phyloP scores from a whole-genome alignment of 2,329 filamentous ascomycete species.

The Fusarium sp. region DNA sequence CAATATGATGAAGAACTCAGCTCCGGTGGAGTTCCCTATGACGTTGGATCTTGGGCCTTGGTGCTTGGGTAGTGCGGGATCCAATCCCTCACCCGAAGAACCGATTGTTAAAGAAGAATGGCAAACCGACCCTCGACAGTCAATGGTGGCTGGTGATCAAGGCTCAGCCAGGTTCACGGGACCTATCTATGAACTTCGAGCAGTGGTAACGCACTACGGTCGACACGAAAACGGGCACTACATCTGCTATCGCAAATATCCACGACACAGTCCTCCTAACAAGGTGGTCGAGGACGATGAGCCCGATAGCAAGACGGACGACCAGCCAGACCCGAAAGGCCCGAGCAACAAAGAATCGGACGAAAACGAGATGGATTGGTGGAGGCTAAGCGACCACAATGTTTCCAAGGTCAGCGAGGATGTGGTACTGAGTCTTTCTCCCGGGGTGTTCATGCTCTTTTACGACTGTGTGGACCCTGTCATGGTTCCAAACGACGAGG shows the following conservation, averaged over 20 bases:
- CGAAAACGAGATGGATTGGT: conserved; percentile 75
- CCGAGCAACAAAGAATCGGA: conserved; percentile 30
- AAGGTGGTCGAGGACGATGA: conserved; percentile 25
- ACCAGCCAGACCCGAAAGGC: neutral
- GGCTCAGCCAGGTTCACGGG: conserved; percentile 66
- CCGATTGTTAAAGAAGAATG: conserved; percentile 70
- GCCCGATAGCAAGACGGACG: conserved; percentile 27
- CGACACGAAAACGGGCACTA: conserved; percentile 97
- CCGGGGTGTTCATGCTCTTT: conserved; percentile 95
- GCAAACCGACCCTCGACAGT: conserved; percentile 75
- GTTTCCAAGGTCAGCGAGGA: conserved; percentile 81
- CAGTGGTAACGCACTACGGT: conserved; percentile 90
- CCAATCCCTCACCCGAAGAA: conserved; percentile 2
- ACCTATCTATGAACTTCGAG: conserved; percentile 80
- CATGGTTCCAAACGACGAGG: conserved; percentile 58
- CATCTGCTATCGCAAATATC: conserved; percentile 86
- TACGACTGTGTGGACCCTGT: conserved; percentile 80
- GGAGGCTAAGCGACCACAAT: conserved; percentile 89
- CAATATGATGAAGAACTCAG: conserved; percentile 84
- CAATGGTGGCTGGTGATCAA: conserved; percentile 76
- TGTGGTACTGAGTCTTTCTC: conserved; percentile 77
- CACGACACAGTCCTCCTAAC: conserved; percentile 48
- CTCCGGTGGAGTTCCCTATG: conserved; percentile 81
- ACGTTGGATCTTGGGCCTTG: conserved; percentile 83
- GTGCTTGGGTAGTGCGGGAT: conserved; percentile 76